Evolutionary conservation across 169 alveolate species (phyloP).

Genomic region (Eimeria falciformis): DNA sequence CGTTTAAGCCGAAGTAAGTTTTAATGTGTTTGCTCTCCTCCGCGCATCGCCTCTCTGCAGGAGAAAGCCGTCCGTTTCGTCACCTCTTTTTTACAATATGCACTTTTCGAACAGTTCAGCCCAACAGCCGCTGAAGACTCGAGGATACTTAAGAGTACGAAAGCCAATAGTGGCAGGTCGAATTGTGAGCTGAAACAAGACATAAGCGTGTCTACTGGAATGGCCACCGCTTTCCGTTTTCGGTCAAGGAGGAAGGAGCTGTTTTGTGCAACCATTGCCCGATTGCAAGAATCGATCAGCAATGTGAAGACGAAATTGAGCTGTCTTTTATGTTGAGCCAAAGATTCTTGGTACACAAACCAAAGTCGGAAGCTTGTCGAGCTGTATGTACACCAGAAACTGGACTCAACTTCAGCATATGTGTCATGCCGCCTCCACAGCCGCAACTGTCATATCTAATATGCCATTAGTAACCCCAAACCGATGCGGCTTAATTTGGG

Average conservation of each 20-base stretch:
- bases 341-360: too few relatives aligned
- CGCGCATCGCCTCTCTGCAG: too few relatives aligned
- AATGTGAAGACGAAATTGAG: background rate
- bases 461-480: background rate
- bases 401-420: background rate
- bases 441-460: too few relatives aligned
- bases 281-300: background rate
- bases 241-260: background rate
- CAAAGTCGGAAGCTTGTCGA: background rate
- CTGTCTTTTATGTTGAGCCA: background rate
- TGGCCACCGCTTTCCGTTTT: slow-evolving; percentile 8
- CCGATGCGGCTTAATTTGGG: too few relatives aligned
- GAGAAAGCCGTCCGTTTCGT: background rate
- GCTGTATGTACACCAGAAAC: slow-evolving; percentile 4
- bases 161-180: background rate
- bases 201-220: background rate
- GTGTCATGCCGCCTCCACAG: background rate
- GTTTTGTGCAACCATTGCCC: background rate
- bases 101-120: slow-evolving; percentile 7
- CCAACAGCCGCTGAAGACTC: slow-evolving; percentile 17
- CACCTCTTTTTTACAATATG: background rate
- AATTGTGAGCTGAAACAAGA: background rate
- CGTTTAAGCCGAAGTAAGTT: background rate
- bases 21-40: too few relatives aligned
- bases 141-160: background rate